Conservation (phyloP, 1,139 yeast species). For the Geotrichum candidum region DNA sequence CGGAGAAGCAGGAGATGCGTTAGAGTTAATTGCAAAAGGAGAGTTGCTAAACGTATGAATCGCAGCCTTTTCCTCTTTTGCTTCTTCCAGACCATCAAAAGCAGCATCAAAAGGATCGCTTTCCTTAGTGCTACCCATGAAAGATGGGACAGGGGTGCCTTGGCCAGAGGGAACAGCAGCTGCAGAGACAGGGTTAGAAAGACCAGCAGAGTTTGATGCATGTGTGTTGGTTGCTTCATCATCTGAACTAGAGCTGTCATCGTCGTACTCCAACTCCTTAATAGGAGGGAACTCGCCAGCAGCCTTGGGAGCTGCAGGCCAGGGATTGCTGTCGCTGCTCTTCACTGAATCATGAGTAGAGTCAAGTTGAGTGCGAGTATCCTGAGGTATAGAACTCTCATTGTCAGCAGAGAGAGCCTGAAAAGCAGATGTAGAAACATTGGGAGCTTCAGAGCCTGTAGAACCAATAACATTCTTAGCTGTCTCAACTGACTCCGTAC, state of each 20-base stretch:
- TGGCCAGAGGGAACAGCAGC: constrained; percentile 20
- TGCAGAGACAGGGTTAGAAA: constrained; percentile 18
- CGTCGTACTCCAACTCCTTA: constrained; percentile 58
- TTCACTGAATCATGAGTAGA: constrained; percentile 2
- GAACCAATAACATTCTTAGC: not conserved
- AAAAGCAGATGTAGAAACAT: not conserved
- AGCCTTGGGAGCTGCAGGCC: constrained; percentile 16
- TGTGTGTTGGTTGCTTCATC: constrained; percentile 22
- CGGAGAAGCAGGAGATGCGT: not conserved
- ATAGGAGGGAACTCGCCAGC: constrained; percentile 68
- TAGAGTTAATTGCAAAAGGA: not conserved
- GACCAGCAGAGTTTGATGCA: constrained; percentile 12
- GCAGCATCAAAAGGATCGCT: constrained; percentile 16
- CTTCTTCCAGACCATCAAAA: constrained; percentile 11
- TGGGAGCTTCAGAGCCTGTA: not conserved
- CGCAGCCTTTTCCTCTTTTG: constrained; percentile 9
- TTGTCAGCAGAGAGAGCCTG: constrained; percentile 10
- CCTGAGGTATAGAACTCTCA: constrained; percentile 3
- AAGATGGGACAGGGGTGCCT: not conserved
- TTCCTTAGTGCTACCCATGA: constrained; percentile 11
- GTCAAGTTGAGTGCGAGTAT: constrained; percentile 5
- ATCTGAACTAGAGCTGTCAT: constrained; percentile 40
- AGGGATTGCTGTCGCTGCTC: constrained; percentile 1
- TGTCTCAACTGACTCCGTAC: constrained; percentile 12
- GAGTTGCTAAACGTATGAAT: not conserved